phyloP scores from a whole-genome alignment of 2,329 filamentous ascomycete species.

The Pseudocercospora crystallina region DNA sequence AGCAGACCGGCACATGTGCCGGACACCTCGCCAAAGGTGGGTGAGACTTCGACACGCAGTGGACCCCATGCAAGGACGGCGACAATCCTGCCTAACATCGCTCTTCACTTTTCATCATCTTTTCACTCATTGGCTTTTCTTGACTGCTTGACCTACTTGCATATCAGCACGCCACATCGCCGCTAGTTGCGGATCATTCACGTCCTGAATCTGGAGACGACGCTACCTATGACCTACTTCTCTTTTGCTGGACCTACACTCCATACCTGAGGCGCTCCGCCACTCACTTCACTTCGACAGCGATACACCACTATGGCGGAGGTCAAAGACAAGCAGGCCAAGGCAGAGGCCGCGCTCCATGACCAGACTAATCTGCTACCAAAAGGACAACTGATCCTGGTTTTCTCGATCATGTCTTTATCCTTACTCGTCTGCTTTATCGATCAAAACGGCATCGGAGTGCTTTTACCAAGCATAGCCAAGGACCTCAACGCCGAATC shows the following conservation, averaged over 20 bases:
- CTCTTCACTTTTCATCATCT: neutral
- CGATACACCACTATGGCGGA: no score
- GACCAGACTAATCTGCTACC: slow-evolving; percentile 60
- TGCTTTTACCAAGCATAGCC: slow-evolving; percentile 39
- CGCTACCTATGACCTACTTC: no score
- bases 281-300: no score
- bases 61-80: slow-evolving; percentile 1
- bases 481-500: slow-evolving; percentile 38
- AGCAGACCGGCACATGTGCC: neutral
- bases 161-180: neutral
- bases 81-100: neutral
- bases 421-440: slow-evolving; percentile 32
- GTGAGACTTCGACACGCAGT: neutral
- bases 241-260: no score
- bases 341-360: slow-evolving; percentile 48
- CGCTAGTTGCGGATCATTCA: no score
- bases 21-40: no score
- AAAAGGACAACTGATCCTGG: slow-evolving; percentile 46
- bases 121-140: neutral
- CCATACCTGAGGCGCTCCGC: no score
- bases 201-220: no score
- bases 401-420: slow-evolving; percentile 42
- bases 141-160: neutral
- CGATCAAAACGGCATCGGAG: slow-evolving; percentile 59
- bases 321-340: neutral